Conservation (phyloP, 257 asterid species). For the Striga asiatica region DNA sequence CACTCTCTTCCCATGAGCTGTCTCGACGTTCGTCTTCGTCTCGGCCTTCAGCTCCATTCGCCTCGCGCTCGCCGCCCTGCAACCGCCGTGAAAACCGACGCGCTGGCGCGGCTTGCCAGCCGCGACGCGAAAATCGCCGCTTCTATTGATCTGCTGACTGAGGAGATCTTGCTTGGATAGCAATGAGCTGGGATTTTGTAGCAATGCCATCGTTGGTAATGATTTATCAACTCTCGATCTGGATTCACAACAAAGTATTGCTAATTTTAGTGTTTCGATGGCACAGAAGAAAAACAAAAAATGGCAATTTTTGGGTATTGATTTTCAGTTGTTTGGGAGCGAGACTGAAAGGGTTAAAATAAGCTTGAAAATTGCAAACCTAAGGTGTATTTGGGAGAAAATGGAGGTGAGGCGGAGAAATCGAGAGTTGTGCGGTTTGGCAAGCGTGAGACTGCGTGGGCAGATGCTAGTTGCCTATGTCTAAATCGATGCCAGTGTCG, state of each 20-base stretch:
- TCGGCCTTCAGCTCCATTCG: slow-evolving; percentile 22
- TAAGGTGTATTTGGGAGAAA: too few relatives aligned
- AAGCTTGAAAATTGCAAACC: too few relatives aligned
- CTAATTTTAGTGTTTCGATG: too few relatives aligned
- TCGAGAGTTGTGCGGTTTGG: too few relatives aligned
- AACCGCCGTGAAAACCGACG: background rate
- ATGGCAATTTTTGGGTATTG: too few relatives aligned
- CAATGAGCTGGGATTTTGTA: background rate
- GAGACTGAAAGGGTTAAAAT: too few relatives aligned
- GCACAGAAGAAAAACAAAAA: too few relatives aligned
- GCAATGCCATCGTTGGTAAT: background rate
- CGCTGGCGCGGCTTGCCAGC: background rate
- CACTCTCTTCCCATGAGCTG: slow-evolving; percentile 50
- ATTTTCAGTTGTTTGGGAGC: too few relatives aligned
- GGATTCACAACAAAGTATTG: background rate
- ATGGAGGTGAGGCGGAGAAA: too few relatives aligned
- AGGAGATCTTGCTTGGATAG: background rate
- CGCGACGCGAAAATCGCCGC: background rate
- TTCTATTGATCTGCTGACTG: background rate
- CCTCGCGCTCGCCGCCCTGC: background rate
- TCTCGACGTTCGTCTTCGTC: slow-evolving; percentile 16
- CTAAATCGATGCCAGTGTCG: too few relatives aligned
- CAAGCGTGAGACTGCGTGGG: too few relatives aligned
- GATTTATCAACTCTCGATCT: background rate
- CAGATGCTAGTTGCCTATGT: too few relatives aligned